Base-by-base conservation (phyloP, 1,284 basidiomycete genomes). In the Coniferiporia sulphurascens region DNA sequence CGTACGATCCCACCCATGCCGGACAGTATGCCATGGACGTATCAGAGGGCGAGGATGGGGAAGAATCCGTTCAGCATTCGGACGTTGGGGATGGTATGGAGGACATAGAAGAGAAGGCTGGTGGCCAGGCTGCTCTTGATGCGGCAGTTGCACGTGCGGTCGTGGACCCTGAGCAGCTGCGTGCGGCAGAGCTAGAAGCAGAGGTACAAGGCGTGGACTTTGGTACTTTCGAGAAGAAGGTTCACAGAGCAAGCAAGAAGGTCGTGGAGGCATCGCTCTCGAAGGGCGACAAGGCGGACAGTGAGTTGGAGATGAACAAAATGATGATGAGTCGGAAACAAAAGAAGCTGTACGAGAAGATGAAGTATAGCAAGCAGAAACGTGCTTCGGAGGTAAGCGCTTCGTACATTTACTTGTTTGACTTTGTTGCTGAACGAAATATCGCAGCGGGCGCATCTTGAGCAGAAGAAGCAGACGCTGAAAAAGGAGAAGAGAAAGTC, bases 281-380 rank as follows among this genome's bases (percentile, higher is more conserved):
- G n/a, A 63, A 65, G 21, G 52, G 54, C 56, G 58, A 21, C 17
- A 27, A 69, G 50, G 65, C 49, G 48, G 54, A 56, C 32, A 61
- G 63, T 59, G 94, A 97, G 71, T 80, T 88, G 71, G 90, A 96
- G 69, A 93, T 98, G 89, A 91, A 94, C 74, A 97, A 96, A 81
- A 97, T 97, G 86, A 85, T 99, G 85, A 89, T 99, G 86, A 96
- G 92, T 76, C 97, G 95, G 77, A 95, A 92, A 77, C 91, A 98
- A 76, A 84, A 88, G 68, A 98, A 97, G 76, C 74, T 99, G 67
- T 98, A 97, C 76, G 93, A 96, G 74, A 91, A 92, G 77, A 91
- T 98, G 85, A 93, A 94, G 76, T 87, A 93, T 73, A 87, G 88
- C 63, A 84, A 95, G 71, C 83, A 83, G 70, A 93, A 91, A 74